Percentiles rank a stretch among this genome's conserved stretches.
Evolutionary conservation across 345 rosid species (phyloP).

Genomic region (Luvunga scandens): DNA sequence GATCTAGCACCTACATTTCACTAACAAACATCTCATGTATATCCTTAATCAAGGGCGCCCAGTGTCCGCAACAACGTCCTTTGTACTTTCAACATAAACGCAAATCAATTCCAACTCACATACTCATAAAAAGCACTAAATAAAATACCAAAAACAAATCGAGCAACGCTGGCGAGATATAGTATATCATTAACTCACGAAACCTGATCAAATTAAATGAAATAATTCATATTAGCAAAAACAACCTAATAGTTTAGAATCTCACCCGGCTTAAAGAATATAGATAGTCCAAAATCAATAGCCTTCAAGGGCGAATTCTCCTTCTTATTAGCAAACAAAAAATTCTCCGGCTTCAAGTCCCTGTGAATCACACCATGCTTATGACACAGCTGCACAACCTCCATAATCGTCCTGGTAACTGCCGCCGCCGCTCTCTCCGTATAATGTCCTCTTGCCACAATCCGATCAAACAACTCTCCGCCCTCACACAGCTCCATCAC

Average conservation of each 20-base stretch:
- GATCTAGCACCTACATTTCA: not conserved
- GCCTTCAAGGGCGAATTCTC: constrained; percentile 99
- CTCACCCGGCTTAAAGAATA: constrained; percentile 97
- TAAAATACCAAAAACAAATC: not conserved
- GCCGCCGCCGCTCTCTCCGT: constrained; percentile 97
- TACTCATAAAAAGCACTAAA: not conserved
- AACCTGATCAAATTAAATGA: not conserved
- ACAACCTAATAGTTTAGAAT: not conserved
- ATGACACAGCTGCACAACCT: constrained; percentile 95
- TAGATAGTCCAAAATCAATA: constrained; percentile 97
- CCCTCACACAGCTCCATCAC: constrained; percentile 99
- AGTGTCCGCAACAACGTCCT: not conserved
- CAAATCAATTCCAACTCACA: constrained; percentile 5
- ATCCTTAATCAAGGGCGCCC: not conserved
- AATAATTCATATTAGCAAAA: not conserved
- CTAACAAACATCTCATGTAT: not conserved
- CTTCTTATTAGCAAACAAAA: constrained; percentile 94
- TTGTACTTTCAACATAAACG: not conserved
- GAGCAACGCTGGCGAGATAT: not conserved
- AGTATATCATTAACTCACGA: not conserved
- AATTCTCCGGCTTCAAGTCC: constrained; percentile 99
- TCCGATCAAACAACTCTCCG: constrained; percentile 98
- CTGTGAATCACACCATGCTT: constrained; percentile 96
- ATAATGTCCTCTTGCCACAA: constrained; percentile 97
- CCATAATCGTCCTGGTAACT: constrained; percentile 84